Conservation (phyloP, 495 filamentous ascomycete genomes). For the Penicillium tannophilum region DNA sequence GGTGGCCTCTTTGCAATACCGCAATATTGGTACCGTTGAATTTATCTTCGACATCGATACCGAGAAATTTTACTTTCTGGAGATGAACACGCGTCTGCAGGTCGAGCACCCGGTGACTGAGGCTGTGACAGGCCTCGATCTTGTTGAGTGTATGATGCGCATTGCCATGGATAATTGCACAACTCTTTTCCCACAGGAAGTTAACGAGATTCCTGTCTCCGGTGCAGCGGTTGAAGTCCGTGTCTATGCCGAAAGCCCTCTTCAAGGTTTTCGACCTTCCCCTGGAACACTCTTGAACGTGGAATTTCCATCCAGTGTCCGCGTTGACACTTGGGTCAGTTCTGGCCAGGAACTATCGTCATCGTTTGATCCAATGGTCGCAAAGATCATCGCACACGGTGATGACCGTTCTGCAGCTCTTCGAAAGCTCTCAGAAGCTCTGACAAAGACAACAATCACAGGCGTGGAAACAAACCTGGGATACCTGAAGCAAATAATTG, state of each 20-base stretch:
- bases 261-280: conserved; percentile 78
- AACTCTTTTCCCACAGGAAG: conserved; percentile 64
- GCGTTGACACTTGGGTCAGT: conserved; percentile 83
- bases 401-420: conserved; percentile 72
- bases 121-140: conserved; percentile 81
- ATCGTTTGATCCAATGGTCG: conserved; percentile 92
- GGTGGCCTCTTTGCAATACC: conserved; percentile 76
- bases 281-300: conserved; percentile 67
- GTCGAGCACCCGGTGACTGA: conserved; percentile 94
- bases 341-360: conserved; percentile 80
- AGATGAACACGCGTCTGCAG: conserved; percentile 91
- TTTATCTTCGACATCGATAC: conserved; percentile 90
- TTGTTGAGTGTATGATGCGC: conserved; percentile 84
- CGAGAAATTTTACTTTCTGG: conserved; percentile 88
- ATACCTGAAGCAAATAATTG: conserved; percentile 65
- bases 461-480: conserved; percentile 87
- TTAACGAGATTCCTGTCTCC: conserved; percentile 60
- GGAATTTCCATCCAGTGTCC: conserved; percentile 54
- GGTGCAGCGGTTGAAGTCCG: conserved; percentile 85
- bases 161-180: conserved; percentile 72
- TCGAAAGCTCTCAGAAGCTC: conserved; percentile 67
- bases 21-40: conserved; percentile 89
- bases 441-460: conserved; percentile 80
- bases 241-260: conserved; percentile 87
- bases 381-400: conserved; percentile 84